Conservation (phyloP, 1,139 yeast species). For the Candida pseudoviswanathii region DNA sequence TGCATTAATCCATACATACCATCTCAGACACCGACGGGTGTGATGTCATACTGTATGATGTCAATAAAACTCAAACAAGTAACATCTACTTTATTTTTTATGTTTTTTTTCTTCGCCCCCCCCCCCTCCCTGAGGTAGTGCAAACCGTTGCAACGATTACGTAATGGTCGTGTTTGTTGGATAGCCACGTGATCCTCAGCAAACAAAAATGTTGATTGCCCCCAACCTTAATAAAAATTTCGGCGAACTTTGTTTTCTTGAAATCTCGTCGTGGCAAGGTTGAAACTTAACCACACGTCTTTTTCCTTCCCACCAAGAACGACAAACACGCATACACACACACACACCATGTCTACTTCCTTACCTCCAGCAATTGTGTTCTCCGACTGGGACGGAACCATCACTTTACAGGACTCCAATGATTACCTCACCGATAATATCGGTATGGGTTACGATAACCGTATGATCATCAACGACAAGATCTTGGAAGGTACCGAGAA, state of each 20-base stretch:
- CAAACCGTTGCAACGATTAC: background rate
- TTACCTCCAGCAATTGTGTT: constrained; percentile 71
- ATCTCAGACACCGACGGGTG: no score
- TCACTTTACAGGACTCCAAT: constrained; percentile 87
- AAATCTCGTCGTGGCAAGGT: background rate
- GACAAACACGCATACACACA: background rate
- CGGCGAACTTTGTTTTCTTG: background rate
- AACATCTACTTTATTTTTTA: no score
- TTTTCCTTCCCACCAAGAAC: background rate
- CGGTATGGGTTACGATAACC: constrained; percentile 78
- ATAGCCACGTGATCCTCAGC: constrained; percentile 1
- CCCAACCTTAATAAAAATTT: background rate
- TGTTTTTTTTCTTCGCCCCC: no score
- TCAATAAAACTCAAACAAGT: no score
- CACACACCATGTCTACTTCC: constrained; percentile 13
- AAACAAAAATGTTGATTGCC: background rate
- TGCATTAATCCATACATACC: no score
- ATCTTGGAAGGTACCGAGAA: constrained; percentile 68
- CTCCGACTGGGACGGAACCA: constrained; percentile 98
- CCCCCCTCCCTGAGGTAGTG: background rate
- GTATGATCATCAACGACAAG: constrained; percentile 68
- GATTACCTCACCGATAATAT: constrained; percentile 85
- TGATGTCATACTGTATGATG: no score
- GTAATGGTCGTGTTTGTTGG: background rate
- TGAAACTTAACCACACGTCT: background rate